A percentile compares a stretch with the other conserved stretches of the same genome.
phyloP scores from a whole-genome alignment of 108 stramenopile genomes.

The Aurantiochytrium sp. region DNA sequence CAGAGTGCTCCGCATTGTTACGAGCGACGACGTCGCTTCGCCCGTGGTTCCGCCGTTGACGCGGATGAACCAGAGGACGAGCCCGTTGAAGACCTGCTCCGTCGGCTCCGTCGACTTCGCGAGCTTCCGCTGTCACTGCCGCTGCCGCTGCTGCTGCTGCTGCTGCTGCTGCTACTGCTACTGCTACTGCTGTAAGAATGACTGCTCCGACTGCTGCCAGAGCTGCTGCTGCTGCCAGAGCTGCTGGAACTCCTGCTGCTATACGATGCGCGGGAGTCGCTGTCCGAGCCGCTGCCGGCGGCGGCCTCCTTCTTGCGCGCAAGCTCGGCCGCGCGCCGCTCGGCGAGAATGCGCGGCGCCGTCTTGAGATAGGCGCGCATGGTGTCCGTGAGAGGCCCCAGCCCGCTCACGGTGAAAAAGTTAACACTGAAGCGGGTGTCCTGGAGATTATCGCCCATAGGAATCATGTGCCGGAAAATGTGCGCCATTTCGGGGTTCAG shows the following conservation, averaged over 20 bases:
- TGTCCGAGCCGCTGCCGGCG: neutral
- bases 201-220: neutral
- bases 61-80: neutral
- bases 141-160: neutral
- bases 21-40: too few relatives aligned
- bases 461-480: slow-evolving; percentile 89
- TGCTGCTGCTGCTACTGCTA: neutral
- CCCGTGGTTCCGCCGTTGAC: neutral
- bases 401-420: slow-evolving; percentile 95
- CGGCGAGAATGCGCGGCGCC: slow-evolving; percentile 69
- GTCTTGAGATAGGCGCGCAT: slow-evolving; percentile 86
- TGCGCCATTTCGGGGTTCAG: slow-evolving; percentile 57
- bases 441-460: slow-evolving; percentile 78
- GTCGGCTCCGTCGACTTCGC: too few relatives aligned
- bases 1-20: too few relatives aligned
- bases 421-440: slow-evolving; percentile 97
- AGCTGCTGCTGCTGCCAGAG: neutral
- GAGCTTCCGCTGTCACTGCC: neutral
- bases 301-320: too few relatives aligned
- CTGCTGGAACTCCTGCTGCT: neutral
- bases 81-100: neutral
- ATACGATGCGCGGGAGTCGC: neutral
- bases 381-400: slow-evolving; percentile 94
- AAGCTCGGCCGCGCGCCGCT: neutral
- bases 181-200: neutral